Percentiles rank a stretch among this genome's conserved stretches.
Conservation (phyloP, 768 basidiomycete genomes). For the Lactarius hengduanensis region DNA sequence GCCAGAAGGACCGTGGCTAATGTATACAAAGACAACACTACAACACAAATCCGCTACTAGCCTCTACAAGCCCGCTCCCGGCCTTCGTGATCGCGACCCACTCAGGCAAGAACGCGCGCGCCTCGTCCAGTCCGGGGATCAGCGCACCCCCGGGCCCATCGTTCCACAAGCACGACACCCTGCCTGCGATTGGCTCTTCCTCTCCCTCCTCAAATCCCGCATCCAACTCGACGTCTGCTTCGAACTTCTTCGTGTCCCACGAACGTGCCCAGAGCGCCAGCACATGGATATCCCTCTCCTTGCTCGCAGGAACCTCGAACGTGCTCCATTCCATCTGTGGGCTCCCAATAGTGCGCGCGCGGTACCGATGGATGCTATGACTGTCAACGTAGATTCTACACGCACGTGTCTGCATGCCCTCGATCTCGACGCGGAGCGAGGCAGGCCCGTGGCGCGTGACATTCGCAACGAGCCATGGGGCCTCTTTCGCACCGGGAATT, state of each 20-base stretch:
- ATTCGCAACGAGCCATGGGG: constrained; percentile 46
- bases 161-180: constrained; percentile 25
- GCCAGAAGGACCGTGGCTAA: no score
- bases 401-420: constrained; percentile 59
- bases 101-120: constrained; percentile 21
- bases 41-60: neutral
- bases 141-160: constrained; percentile 16
- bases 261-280: constrained; percentile 21
- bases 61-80: constrained; percentile 11
- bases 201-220: neutral
- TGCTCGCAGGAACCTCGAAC: constrained; percentile 23
- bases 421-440: constrained; percentile 49
- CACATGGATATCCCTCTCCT: neutral
- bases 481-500: constrained; percentile 35
- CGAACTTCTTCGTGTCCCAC: constrained; percentile 21
- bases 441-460: constrained; percentile 42
- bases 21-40: no score
- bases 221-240: constrained; percentile 22
- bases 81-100: constrained; percentile 26
- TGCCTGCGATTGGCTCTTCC: constrained; percentile 6
- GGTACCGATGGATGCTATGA: constrained; percentile 23
- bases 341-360: constrained; percentile 15
- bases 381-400: constrained; percentile 61
- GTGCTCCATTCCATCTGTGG: constrained; percentile 10
- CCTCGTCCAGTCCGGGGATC: constrained; percentile 25